These are phyloP conservation scores for Fereydounia khargensis DNA, from an alignment of 1,284 basidiomycete species.

Conservation along the genomic window DNA sequence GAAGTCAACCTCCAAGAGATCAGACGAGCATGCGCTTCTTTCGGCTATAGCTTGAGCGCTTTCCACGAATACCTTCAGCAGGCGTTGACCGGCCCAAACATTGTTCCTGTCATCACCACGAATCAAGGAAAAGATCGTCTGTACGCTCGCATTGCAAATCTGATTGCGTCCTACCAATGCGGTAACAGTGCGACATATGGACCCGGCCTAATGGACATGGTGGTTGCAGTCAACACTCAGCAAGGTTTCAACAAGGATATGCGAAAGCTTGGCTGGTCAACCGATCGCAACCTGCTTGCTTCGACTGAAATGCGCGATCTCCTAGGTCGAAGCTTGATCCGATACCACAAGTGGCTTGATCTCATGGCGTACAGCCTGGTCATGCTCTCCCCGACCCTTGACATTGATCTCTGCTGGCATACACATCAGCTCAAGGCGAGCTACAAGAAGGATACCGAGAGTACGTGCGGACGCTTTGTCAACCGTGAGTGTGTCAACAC, in stretches of 20 bases:
- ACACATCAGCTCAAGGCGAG: conserved; percentile 32
- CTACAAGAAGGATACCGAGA: conserved; percentile 25
- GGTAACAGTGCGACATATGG: conserved; percentile 27
- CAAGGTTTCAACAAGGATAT: conserved; percentile 29
- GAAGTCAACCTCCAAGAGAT: conserved; percentile 6
- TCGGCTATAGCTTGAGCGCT: conserved; percentile 10
- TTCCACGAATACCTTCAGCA: conserved; percentile 23
- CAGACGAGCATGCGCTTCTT: conserved; percentile 4
- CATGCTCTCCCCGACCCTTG: conserved; percentile 36
- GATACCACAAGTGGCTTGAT: conserved; percentile 38
- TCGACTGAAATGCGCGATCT: conserved; percentile 13
- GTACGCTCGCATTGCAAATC: conserved; percentile 18
- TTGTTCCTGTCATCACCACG: conserved; percentile 8
- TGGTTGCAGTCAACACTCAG: conserved; percentile 29
- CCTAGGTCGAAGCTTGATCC: conserved; percentile 21
- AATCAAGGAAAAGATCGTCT: conserved; percentile 9
- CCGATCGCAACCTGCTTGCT: conserved; percentile 11
- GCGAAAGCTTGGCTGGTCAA: conserved; percentile 30
- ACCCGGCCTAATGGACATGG: conserved; percentile 24
- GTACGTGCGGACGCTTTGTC: conserved; percentile 40
- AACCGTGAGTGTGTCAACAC: conserved; percentile 11
- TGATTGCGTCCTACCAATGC: conserved; percentile 23
- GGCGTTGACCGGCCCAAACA: conserved; percentile 6
- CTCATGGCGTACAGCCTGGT: conserved; percentile 8
- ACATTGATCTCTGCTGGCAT: conserved; percentile 48